Evolutionary conservation across 2,329 filamentous ascomycete genomes (phyloP).

Genomic region (Salinomyces thailandicus): DNA sequence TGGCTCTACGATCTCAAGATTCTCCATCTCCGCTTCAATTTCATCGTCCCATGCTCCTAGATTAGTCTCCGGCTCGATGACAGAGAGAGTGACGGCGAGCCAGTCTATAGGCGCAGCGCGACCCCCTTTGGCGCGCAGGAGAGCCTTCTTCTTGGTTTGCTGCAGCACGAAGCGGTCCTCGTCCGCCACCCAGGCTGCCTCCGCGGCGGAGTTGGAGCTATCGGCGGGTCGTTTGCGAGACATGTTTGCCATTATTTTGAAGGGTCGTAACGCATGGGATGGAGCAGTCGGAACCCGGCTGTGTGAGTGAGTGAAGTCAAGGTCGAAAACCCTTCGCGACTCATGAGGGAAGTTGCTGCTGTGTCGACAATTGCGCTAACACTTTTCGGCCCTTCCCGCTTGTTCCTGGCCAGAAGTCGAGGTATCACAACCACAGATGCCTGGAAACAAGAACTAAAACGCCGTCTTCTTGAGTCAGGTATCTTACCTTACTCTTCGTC

Average conservation of each 20-base stretch:
- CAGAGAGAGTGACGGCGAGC: conserved; percentile 79
- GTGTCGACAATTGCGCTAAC: too few relatives aligned
- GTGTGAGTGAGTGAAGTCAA: too few relatives aligned
- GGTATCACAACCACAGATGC: neutral
- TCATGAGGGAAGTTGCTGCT: too few relatives aligned
- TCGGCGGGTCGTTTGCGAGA: conserved; percentile 30
- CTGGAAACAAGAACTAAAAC: too few relatives aligned
- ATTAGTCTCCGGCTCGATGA: conserved; percentile 75
- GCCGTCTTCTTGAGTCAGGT: too few relatives aligned
- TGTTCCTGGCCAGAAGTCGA: neutral
- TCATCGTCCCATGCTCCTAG: conserved; percentile 61
- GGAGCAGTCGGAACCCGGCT: neutral
- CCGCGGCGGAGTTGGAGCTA: conserved; percentile 36
- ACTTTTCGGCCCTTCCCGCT: too few relatives aligned
- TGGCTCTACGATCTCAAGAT: conserved; percentile 68
- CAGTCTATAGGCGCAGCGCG: conserved; percentile 89
- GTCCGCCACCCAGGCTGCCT: conserved; percentile 68
- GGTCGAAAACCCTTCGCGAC: too few relatives aligned
- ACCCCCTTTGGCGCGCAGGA: conserved; percentile 83
- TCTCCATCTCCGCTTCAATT: conserved; percentile 53
- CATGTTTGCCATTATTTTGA: conserved; percentile 20
- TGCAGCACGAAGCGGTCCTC: conserved; percentile 94
- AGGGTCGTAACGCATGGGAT: neutral
- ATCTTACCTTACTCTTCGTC: too few relatives aligned
- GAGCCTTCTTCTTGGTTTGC: conserved; percentile 96